Evolutionary conservation across 768 basidiomycete genomes (phyloP).

Genomic region (Auricularia cornea): DNA sequence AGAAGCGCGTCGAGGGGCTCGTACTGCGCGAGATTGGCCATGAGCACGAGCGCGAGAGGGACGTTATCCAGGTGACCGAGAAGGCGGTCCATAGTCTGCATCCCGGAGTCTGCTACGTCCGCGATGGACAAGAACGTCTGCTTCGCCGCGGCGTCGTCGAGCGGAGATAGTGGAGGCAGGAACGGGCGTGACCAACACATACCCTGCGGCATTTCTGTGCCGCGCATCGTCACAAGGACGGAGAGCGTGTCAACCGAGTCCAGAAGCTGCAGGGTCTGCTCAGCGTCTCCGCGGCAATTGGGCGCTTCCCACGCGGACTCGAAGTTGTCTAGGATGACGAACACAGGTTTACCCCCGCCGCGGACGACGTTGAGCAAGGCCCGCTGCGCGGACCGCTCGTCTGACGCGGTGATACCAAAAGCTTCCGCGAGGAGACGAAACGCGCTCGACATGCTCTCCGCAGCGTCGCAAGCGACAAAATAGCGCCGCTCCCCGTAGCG

Average conservation of each 20-base stretch:
- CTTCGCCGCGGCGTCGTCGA: conserved; percentile 11
- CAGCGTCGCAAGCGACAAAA: conserved; percentile 27
- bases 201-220: conserved; percentile 15
- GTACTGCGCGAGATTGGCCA: conserved; percentile 15
- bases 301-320: conserved; percentile 14
- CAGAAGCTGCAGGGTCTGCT: conserved; percentile 9
- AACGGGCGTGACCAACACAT: conserved; percentile 15
- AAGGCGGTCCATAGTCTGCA: conserved; percentile 16
- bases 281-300: not conserved
- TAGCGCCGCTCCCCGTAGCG: conserved; percentile 19
- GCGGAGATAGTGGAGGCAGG: conserved; percentile 8
- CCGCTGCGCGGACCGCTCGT: no score
- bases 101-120: conserved; percentile 13
- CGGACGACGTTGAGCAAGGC: no score
- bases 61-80: conserved; percentile 20
- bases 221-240: conserved; percentile 15
- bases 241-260: conserved; percentile 11
- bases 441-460: no score
- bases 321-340: conserved; percentile 15
- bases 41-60: conserved; percentile 22
- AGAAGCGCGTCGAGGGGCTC: conserved; percentile 12
- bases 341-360: no score
- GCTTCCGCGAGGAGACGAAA: no score
- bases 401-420: not conserved
- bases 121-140: conserved; percentile 18